Evolutionary conservation across 495 filamentous ascomycete species (phyloP).

Genomic region (Hypoxylon fragiforme): DNA sequence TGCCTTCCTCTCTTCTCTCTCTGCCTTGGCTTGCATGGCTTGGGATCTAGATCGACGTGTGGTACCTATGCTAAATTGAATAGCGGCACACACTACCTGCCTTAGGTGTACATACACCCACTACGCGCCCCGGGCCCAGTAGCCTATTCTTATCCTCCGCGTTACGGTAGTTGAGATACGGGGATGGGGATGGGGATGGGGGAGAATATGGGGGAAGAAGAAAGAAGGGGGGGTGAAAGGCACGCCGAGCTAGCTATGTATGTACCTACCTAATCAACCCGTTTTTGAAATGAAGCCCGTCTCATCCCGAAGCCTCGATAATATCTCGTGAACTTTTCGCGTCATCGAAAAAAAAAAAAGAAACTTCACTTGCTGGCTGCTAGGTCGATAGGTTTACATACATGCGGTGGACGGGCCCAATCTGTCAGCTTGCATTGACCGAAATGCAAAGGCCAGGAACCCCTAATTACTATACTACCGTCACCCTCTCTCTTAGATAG

Average conservation of each 20-base stretch:
- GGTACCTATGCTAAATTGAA: conserved; percentile 9
- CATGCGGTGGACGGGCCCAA: conserved; percentile 7
- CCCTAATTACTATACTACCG: conserved; percentile 11
- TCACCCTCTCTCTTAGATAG: conserved; percentile 22
- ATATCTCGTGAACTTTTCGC: background rate
- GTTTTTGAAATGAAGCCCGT: background rate
- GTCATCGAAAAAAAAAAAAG: background rate
- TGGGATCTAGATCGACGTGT: conserved; percentile 27
- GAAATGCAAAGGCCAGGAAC: conserved; percentile 24
- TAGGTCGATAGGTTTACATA: conserved; percentile 13
- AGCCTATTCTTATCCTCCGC: conserved; percentile 18
- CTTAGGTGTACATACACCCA: no score
- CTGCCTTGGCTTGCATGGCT: conserved; percentile 27
- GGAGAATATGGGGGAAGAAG: background rate
- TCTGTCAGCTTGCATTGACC: conserved; percentile 30
- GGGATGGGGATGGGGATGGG: background rate
- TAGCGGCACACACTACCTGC: background rate
- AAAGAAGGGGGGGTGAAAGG: no score
- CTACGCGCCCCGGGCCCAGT: no score
- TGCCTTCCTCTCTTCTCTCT: no score
- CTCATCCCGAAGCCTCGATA: background rate
- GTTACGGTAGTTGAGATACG: conserved; percentile 21
- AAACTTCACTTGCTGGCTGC: background rate
- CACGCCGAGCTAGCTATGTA: no score
- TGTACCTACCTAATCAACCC: no score